Evolutionary conservation across 805 yeast genomes (phyloP).

Genomic region (Ogataea degrootiae): DNA sequence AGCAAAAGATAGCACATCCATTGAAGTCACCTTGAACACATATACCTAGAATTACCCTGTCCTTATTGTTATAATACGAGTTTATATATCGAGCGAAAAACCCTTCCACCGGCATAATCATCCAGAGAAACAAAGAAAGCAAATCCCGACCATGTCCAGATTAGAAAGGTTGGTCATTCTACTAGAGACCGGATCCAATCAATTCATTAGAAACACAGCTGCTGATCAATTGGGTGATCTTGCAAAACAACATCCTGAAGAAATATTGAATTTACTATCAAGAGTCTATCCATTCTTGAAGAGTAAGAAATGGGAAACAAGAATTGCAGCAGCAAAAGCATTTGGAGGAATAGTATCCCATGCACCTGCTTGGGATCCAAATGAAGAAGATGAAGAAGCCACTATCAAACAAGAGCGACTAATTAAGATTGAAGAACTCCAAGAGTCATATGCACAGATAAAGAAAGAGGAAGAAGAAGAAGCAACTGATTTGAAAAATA

Average conservation of each 20-base stretch:
- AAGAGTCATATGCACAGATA: conserved; percentile 3
- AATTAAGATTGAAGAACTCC: conserved; percentile 5
- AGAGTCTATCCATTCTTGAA: conserved; percentile 87
- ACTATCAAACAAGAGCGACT: conserved; percentile 20
- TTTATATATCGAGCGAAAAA: not conserved
- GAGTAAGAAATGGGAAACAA: conserved; percentile 89
- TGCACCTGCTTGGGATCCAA: conserved; percentile 83
- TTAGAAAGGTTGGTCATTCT: conserved; percentile 34
- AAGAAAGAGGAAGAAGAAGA: conserved; percentile 25
- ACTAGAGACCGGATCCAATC: conserved; percentile 92
- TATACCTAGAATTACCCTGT: too few species aligned
- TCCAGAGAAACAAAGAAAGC: not conserved
- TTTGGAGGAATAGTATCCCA: conserved; percentile 87
- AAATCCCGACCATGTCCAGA: conserved; percentile 25
- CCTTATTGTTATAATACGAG: too few species aligned
- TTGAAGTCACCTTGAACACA: too few species aligned
- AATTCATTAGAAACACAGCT: conserved; percentile 89
- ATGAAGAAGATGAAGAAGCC: conserved; percentile 23
- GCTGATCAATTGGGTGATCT: conserved; percentile 95
- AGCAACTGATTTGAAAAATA: conserved; percentile 27
- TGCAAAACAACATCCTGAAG: conserved; percentile 94
- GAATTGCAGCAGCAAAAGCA: conserved; percentile 92
- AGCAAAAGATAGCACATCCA: too few species aligned
- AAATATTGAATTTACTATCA: conserved; percentile 72
- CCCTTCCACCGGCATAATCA: not conserved